phyloP scores from a whole-genome alignment of 306 rosid genomes.

The Inga oerstediana region DNA sequence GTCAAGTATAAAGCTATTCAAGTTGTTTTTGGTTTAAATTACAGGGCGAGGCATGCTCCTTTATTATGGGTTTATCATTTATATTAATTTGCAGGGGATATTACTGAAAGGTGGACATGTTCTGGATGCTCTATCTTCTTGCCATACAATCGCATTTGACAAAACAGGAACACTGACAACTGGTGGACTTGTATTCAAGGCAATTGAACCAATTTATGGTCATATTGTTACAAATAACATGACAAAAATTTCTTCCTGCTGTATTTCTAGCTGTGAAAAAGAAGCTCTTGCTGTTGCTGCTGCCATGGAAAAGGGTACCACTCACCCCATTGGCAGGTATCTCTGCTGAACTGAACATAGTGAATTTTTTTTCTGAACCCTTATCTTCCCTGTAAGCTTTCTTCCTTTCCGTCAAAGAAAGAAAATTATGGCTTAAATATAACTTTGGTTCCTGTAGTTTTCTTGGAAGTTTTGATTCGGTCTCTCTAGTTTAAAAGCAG shows the following conservation, averaged over 20 bases:
- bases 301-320: conserved; percentile 98
- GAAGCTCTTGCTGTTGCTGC: conserved; percentile 99
- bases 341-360: conserved; percentile 35
- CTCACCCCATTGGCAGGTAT: conserved; percentile 99
- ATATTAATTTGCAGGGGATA: conserved; percentile 68
- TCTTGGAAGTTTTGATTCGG: background rate
- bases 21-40: conserved; percentile 8
- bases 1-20: conserved; percentile 11
- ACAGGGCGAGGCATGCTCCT: background rate
- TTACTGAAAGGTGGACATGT: conserved; percentile 96
- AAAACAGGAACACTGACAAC: conserved; percentile 98
- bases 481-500: background rate
- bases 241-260: conserved; percentile 62
- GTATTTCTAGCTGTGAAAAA: conserved; percentile 92
- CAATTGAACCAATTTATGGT: conserved; percentile 95
- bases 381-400: background rate
- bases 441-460: background rate
- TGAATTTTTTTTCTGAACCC: conserved; percentile 21
- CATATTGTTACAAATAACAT: conserved; percentile 46
- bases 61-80: conserved; percentile 22
- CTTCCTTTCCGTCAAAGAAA: conserved; percentile 9
- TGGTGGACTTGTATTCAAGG: conserved; percentile 89
- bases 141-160: conserved; percentile 92
- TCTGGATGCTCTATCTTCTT: conserved; percentile 93
- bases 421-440: background rate